These are phyloP conservation scores for Rhodomyrtus psidioides DNA, from an alignment of 441 rosid species.

Conservation along the genomic window DNA sequence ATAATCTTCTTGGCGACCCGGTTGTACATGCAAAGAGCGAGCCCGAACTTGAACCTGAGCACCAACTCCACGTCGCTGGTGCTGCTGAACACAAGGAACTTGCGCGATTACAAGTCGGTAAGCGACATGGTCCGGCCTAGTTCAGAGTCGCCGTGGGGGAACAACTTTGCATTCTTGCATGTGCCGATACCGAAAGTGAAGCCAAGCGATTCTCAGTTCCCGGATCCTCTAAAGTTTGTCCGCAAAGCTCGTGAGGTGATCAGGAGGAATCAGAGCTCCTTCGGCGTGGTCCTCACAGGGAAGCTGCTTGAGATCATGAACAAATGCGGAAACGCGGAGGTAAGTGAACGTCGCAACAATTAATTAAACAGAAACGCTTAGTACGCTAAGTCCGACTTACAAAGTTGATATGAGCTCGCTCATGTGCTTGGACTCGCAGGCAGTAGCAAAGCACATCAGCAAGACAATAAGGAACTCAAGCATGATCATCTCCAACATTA, in stretches of 20 bases:
- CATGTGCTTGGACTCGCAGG: constrained; percentile 11
- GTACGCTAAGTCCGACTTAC: not conserved
- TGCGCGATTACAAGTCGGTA: constrained; percentile 28
- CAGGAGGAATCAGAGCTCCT: constrained; percentile 22
- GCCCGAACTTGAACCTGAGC: not conserved
- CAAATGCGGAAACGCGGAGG: constrained; percentile 34
- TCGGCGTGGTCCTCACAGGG: constrained; percentile 20
- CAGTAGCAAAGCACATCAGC: constrained; percentile 19
- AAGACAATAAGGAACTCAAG: constrained; percentile 23
- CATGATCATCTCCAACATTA: constrained; percentile 25
- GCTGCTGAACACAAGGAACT: constrained; percentile 30
- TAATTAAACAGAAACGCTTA: not conserved
- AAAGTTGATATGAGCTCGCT: not conserved
- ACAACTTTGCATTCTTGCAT: constrained; percentile 28
- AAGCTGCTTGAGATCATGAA: constrained; percentile 18
- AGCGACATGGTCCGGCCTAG: constrained; percentile 34
- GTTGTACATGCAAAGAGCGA: constrained; percentile 30
- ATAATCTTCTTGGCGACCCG: constrained; percentile 30
- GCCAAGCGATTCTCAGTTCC: not conserved
- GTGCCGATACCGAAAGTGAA: constrained; percentile 19
- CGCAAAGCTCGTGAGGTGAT: constrained; percentile 16
- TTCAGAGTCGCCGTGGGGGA: constrained; percentile 35
- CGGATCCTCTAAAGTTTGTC: constrained; percentile 35
- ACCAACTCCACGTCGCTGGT: constrained; percentile 30
- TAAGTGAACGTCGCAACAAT: not conserved